Percentiles rank a stretch among this genome's conserved stretches.
Evolutionary conservation across 2,329 filamentous ascomycete genomes (phyloP).

Genomic region (Chaetomiaceae sp.): DNA sequence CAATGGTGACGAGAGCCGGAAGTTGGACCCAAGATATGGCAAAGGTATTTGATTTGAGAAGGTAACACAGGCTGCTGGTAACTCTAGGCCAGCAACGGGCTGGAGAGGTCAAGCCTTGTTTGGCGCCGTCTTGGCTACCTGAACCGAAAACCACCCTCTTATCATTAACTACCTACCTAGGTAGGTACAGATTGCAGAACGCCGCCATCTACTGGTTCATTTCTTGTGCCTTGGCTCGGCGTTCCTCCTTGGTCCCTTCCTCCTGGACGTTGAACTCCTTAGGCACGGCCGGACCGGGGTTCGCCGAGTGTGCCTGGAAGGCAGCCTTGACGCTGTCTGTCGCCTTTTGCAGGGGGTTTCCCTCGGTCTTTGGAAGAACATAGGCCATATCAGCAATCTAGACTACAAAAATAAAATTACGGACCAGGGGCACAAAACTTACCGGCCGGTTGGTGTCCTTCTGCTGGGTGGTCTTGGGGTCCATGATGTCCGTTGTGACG

Average conservation of each 20-base stretch:
- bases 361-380: conserved; percentile 27
- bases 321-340: conserved; percentile 40
- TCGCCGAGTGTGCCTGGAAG: conserved; percentile 50
- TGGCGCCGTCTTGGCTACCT: no score
- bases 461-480: conserved; percentile 20
- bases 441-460: conserved; percentile 28
- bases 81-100: no score
- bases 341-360: conserved; percentile 35
- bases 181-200: no score
- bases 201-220: conserved; percentile 56
- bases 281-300: conserved; percentile 55
- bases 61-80: no score
- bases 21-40: no score
- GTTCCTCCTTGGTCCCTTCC: conserved; percentile 65
- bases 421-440: background rate
- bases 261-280: conserved; percentile 49
- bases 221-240: conserved; percentile 58
- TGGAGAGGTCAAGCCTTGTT: no score
- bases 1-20: no score
- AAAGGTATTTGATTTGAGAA: no score
- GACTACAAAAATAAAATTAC: background rate
- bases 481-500: conserved; percentile 25
- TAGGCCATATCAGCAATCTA: conserved; percentile 2
- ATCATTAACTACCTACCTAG: no score
- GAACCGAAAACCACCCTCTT: no score